Conservation (phyloP, 345 rosid genomes). For the Syzygium jambos region DNA sequence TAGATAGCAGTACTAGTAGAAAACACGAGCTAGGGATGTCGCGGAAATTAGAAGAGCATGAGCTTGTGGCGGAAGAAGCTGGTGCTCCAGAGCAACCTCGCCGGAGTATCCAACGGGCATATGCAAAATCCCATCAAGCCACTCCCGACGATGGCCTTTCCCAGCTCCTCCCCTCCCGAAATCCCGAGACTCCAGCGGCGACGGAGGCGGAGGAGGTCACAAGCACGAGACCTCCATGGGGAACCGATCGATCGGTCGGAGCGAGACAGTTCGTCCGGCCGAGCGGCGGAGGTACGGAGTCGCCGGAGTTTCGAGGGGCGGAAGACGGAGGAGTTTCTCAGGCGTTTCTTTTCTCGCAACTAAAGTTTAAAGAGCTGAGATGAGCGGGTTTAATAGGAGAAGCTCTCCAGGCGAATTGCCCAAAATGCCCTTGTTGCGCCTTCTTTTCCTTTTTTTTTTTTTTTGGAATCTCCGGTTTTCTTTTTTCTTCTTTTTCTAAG, state of each 20-base stretch:
- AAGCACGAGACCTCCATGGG: neutral
- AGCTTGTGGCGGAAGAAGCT: constrained; percentile 99
- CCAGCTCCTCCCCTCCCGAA: constrained; percentile 8
- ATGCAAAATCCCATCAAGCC: constrained; percentile 83
- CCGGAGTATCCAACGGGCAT: constrained; percentile 78
- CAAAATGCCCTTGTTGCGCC: neutral
- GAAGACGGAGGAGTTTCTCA: neutral
- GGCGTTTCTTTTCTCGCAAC: neutral
- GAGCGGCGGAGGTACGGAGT: neutral
- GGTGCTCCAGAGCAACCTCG: constrained; percentile 88
- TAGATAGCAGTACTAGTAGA: neutral
- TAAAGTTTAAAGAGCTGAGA: neutral
- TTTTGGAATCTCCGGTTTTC: neutral
- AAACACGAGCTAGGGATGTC: neutral
- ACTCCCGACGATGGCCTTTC: neutral
- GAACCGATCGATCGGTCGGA: neutral
- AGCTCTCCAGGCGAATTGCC: neutral
- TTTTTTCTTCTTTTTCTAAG: neutral
- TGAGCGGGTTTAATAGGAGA: neutral
- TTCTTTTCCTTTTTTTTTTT: neutral
- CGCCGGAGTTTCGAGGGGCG: neutral
- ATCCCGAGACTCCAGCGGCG: neutral
- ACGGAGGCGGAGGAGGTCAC: neutral
- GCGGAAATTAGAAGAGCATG: constrained; percentile 44
- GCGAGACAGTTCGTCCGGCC: neutral